phyloP scores from a whole-genome alignment of 176 grass and related monocot species.

The Lolium rigidum region DNA sequence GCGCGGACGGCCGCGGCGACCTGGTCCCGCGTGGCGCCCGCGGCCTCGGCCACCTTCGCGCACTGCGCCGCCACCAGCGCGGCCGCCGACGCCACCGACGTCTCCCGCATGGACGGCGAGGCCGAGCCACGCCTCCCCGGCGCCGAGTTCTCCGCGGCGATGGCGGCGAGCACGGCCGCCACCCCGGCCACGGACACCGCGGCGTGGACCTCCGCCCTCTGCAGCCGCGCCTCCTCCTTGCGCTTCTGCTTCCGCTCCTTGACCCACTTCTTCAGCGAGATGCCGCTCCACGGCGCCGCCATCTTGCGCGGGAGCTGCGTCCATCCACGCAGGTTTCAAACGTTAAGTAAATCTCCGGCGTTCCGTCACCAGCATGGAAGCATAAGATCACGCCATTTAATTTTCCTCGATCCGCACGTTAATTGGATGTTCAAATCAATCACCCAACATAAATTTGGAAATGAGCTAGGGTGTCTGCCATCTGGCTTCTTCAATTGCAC shows the following conservation, averaged over 20 bases:
- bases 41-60: conserved; percentile 80
- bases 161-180: conserved; percentile 82
- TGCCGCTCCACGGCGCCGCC: conserved; percentile 65
- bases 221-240: conserved; percentile 85
- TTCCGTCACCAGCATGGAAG: neutral
- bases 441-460: conserved; percentile 7
- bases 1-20: conserved; percentile 65
- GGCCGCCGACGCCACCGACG: conserved; percentile 77
- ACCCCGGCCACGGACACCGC: conserved; percentile 86
- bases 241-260: conserved; percentile 95
- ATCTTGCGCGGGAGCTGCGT: conserved; percentile 82
- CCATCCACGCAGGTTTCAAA: neutral
- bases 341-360: neutral
- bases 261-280: conserved; percentile 93
- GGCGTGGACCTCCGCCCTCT: conserved; percentile 84
- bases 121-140: conserved; percentile 34
- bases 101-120: conserved; percentile 53
- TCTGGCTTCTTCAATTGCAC: neutral
- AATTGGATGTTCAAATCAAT: conserved; percentile 28
- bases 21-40: conserved; percentile 81
- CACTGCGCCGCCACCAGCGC: conserved; percentile 91
- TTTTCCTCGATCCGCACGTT: conserved; percentile 8
- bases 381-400: neutral
- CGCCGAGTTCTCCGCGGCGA: conserved; percentile 71
- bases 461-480: neutral